phyloP scores from a whole-genome alignment of 2,329 filamentous ascomycete genomes.

The Colletotrichum tropicale region DNA sequence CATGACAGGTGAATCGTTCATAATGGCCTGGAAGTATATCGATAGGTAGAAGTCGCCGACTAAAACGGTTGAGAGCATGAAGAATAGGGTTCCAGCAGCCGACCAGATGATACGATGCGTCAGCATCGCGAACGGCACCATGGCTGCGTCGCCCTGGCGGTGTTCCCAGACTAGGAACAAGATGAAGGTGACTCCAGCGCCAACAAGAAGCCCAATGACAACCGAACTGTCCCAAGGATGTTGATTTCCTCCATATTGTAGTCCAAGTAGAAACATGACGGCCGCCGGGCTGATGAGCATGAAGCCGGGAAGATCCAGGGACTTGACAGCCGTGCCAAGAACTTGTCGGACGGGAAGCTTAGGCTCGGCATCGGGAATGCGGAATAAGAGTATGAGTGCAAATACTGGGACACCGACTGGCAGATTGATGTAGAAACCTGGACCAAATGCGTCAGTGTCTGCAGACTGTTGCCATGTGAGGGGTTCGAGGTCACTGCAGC shows the following conservation, averaged over 20 bases:
- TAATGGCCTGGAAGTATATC: slow-evolving; percentile 56
- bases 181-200: slow-evolving; percentile 33
- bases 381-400: slow-evolving; percentile 11
- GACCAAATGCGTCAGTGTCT: background rate
- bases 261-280: slow-evolving; percentile 46
- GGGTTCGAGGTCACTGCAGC: background rate
- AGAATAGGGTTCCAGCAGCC: slow-evolving; percentile 43
- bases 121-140: slow-evolving; percentile 52
- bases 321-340: slow-evolving; percentile 2
- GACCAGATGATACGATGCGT: slow-evolving; percentile 45
- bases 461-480: background rate
- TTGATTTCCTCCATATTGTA: slow-evolving; percentile 45
- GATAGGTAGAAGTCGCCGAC: slow-evolving; percentile 51
- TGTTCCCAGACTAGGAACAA: slow-evolving; percentile 47
- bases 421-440: slow-evolving; percentile 28
- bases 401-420: slow-evolving; percentile 24
- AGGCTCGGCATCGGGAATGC: slow-evolving; percentile 24
- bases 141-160: slow-evolving; percentile 49
- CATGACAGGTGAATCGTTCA: slow-evolving; percentile 19
- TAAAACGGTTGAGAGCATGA: slow-evolving; percentile 49
- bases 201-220: slow-evolving; percentile 44
- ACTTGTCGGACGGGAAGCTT: background rate
- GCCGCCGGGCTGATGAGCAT: slow-evolving; percentile 42
- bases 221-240: slow-evolving; percentile 43
- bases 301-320: slow-evolving; percentile 47